Evolutionary conservation across 73 alveolate species (phyloP).

Genomic region (Tetrahymena borealis): DNA sequence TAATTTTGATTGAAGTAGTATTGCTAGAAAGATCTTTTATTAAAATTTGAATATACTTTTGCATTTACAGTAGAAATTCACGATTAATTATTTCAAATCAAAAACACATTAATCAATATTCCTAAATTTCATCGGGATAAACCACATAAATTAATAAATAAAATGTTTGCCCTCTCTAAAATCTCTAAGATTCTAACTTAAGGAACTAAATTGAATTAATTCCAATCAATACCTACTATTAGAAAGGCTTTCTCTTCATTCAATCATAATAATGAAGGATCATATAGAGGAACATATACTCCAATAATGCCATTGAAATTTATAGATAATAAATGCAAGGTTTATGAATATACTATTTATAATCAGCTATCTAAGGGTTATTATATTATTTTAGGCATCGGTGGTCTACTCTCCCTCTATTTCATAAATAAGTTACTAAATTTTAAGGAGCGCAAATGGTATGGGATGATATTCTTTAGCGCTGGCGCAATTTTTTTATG

Average conservation of each 20-base stretch:
- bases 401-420: background rate
- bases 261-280: background rate
- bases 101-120: no score
- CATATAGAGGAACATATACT: background rate
- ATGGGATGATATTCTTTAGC: background rate
- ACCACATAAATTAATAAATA: no score
- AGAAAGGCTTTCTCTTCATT: background rate
- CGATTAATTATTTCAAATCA: no score
- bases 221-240: background rate
- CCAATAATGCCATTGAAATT: background rate
- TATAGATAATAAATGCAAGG: background rate
- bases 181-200: background rate
- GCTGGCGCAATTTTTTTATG: background rate
- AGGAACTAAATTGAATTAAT: background rate
- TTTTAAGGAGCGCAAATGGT: background rate
- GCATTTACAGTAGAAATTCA: no score
- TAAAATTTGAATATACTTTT: no score
- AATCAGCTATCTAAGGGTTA: background rate
- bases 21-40: no score
- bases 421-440: background rate
- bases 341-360: background rate
- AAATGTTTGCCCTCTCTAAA: background rate
- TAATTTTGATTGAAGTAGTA: no score
- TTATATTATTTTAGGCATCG: background rate
- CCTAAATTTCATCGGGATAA: no score